Conservation (phyloP, 2,329 filamentous ascomycete species). For the Ophiocordyceps camponoti-rufipedis region DNA sequence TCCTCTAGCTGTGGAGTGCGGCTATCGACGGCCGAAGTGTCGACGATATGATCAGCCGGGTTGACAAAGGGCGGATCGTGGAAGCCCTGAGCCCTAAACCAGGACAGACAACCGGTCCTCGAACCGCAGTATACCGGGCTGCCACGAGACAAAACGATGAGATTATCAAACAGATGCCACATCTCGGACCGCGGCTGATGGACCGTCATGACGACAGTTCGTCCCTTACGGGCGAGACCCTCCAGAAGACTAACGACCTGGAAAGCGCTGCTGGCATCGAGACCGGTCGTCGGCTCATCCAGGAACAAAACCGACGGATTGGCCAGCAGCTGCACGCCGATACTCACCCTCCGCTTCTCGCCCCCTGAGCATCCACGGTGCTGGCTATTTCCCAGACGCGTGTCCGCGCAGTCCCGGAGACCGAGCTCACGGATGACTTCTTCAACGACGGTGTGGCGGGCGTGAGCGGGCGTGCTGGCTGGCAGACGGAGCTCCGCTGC, state of each 20-base stretch:
- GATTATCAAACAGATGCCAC: constrained; percentile 57
- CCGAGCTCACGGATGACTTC: constrained; percentile 61
- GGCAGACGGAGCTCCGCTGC: constrained; percentile 55
- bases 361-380: constrained; percentile 65
- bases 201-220: constrained; percentile 57
- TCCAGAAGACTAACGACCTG: constrained; percentile 57
- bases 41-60: constrained; percentile 59
- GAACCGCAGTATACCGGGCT: constrained; percentile 50
- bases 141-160: constrained; percentile 50
- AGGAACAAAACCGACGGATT: constrained; percentile 64
- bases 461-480: constrained; percentile 36
- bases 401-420: constrained; percentile 60
- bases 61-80: constrained; percentile 55
- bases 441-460: constrained; percentile 48
- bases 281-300: constrained; percentile 62
- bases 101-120: constrained; percentile 36
- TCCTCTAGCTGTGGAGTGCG: constrained; percentile 47
- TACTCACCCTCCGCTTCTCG: constrained; percentile 59
- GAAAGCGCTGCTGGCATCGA: constrained; percentile 61
- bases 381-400: constrained; percentile 49
- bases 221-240: constrained; percentile 44
- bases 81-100: constrained; percentile 44
- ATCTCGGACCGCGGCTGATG: constrained; percentile 67
- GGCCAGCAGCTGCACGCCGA: constrained; percentile 61
- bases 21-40: constrained; percentile 57